A percentile compares a stretch with the other conserved stretches of the same genome.
Conservation (phyloP, 257 asterid species). For the Solanum okadae region DNA sequence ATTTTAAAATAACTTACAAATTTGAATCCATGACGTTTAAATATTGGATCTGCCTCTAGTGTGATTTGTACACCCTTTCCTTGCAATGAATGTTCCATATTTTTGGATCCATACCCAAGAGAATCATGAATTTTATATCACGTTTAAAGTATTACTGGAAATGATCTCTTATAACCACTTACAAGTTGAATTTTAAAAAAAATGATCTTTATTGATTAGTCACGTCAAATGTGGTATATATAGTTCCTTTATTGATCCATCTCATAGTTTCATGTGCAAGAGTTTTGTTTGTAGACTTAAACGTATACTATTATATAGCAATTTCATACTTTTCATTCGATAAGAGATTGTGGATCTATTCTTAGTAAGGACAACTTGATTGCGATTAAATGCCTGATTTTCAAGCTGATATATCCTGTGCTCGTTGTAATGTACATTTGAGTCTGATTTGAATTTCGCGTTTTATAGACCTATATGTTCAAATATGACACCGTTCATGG, state of each 20-base stretch:
- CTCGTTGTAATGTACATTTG: neutral
- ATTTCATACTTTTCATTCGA: neutral
- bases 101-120: neutral
- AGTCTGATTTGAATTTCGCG: neutral
- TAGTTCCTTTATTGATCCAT: neutral
- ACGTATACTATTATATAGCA: neutral
- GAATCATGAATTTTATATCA: neutral
- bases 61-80: neutral
- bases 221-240: neutral
- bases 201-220: neutral
- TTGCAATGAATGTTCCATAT: neutral
- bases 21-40: neutral
- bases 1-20: neutral
- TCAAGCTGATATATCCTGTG: neutral
- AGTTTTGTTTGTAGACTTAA: neutral
- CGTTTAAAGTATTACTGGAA: neutral
- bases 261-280: neutral
- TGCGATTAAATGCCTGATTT: neutral
- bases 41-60: neutral
- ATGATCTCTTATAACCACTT: neutral
- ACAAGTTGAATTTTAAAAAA: neutral
- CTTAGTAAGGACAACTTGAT: neutral
- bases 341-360: neutral
- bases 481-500: conserved; percentile 61
- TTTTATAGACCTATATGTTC: conserved; percentile 48